Base-by-base conservation (phyloP, 225 moss, liverwort and hornwort genomes). In the Climacium dendroides region DNA sequence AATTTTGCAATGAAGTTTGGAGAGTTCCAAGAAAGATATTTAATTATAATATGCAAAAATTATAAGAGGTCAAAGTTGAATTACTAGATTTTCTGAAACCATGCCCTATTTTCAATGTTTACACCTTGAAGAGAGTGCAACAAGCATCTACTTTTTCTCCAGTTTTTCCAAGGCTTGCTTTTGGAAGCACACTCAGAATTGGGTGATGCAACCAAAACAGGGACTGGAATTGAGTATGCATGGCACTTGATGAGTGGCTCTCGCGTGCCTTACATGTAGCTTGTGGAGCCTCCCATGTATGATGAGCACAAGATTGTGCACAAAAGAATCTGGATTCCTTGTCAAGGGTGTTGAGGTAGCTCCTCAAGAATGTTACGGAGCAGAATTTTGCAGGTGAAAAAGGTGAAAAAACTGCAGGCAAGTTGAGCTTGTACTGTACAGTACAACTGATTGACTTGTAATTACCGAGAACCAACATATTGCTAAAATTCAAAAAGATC, bases 111-210 rank as follows among this genome's bases (percentile, higher is more conserved):
- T 41, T 26, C 25, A 70, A 43, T 3, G 3, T 43, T 70, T 9
- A 70, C 15, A 43, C 30, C 25, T 70, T 41, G 15, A 5, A 71
- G 26, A 26, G 26, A 43, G 43, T 71, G 26, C 43, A 43, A 26
- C 9, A 43, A 71, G 26, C 41, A 69, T 70, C 15, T 26, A 3
- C 1, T 41, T 70, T 41, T 43, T n/a, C 11, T n/a, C 10, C 2
- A 0, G 0, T n/a, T n/a, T n/a, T 20, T 26, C 26, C 3, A 25
- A 5, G 15, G 41, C 43, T 26, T 2, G 0, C 9, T 26, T 25
- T 43, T 2, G 9, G 26, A 70, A 25, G 43, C 15, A 70, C 43
- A 41, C 15, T 70, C 1, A 1, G 9, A 70, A 41, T 15, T 26
- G 9, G 26, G 26, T 41, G 15, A 43, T 43, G 53, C 35, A 53